Evolutionary conservation across 257 asterid genomes (phyloP), one percentile per base, ranked within the genome.

Genomic region (Lycium ferocissimum): DNA sequence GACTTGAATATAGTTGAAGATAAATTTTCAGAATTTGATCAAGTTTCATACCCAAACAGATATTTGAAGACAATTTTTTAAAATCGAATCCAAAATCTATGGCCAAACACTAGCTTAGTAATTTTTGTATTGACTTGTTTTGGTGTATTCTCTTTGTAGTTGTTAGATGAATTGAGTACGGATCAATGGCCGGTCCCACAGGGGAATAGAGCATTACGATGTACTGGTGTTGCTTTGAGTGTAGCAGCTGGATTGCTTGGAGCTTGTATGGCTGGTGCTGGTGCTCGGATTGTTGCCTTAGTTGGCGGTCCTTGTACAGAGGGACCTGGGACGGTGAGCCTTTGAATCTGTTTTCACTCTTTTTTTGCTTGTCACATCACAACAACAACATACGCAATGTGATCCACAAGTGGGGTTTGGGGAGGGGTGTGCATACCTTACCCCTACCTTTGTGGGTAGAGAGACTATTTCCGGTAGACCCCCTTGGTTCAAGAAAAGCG

Each of bases 221-320:
- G 99, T 78, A 95, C 99, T 53, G 99, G 99, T 56, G 97, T 92
- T 66, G 98, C 99, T 0, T 86, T 97, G 90, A 92, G 98, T 86
- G 98, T 97, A 63, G 98, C 99, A 47, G 93, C 97, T 15, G 97
- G 99, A 35, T 89, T 97, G 86, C 92, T 97, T 40, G 96, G 98
- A 37, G 98, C 98, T 84, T 95, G 97, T 53, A 85, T 88, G 82
- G 92, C 97, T 35, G 98, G 97, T 80, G 91, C 97, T 79, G 95
- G 97, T 88, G 98, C 96, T 73, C 89, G 98, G 88, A 95, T 97
- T 87, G 80, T 97, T 73, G 92, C 96, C 79, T 91, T 97, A 85
- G 98, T 97, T 14, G 99, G 99, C 66, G 99, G 99, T 85, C 99
- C 99, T 57, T 95, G 99, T 87, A 97, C 99, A 1, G 98, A 95